phyloP scores from a whole-genome alignment of 306 rosid species.

The Cicer cuneatum region DNA sequence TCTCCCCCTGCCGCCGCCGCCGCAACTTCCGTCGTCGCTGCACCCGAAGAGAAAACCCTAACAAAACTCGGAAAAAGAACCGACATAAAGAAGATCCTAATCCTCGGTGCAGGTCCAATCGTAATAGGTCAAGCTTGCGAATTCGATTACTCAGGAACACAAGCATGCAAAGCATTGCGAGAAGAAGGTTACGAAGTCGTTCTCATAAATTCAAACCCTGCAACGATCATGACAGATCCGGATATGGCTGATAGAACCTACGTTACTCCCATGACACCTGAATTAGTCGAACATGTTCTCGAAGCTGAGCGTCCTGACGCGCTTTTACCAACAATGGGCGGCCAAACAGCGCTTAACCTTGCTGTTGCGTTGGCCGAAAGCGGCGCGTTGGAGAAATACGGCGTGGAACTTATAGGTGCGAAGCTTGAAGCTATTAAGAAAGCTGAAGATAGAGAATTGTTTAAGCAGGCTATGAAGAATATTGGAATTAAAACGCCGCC shows the following conservation, averaged over 20 bases:
- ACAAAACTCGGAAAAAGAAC: constrained; percentile 65
- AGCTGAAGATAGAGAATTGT: constrained; percentile 89
- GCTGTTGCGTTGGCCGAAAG: constrained; percentile 84
- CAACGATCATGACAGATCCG: constrained; percentile 98
- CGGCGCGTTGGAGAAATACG: constrained; percentile 74
- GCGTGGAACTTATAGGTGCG: constrained; percentile 88
- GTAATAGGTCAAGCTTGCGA: constrained; percentile 97
- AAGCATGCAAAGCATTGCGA: constrained; percentile 88
- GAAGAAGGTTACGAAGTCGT: constrained; percentile 91
- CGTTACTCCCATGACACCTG: constrained; percentile 92
- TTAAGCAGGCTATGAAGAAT: constrained; percentile 86
- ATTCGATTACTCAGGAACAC: constrained; percentile 95
- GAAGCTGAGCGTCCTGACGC: constrained; percentile 91
- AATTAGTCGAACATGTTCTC: constrained; percentile 79
- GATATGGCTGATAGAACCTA: constrained; percentile 82
- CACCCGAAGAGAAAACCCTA: neutral
- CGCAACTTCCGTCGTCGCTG: neutral
- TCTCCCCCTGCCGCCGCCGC: neutral
- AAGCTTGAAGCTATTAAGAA: constrained; percentile 92
- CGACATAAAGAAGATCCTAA: constrained; percentile 87
- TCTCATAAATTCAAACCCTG: constrained; percentile 91
- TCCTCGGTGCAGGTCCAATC: constrained; percentile 94
- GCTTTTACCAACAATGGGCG: constrained; percentile 93
- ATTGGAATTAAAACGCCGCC: constrained; percentile 90
- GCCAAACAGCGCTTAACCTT: constrained; percentile 90